Conservation (phyloP, 768 basidiomycete species). For the Psilocybe cyanescens region DNA sequence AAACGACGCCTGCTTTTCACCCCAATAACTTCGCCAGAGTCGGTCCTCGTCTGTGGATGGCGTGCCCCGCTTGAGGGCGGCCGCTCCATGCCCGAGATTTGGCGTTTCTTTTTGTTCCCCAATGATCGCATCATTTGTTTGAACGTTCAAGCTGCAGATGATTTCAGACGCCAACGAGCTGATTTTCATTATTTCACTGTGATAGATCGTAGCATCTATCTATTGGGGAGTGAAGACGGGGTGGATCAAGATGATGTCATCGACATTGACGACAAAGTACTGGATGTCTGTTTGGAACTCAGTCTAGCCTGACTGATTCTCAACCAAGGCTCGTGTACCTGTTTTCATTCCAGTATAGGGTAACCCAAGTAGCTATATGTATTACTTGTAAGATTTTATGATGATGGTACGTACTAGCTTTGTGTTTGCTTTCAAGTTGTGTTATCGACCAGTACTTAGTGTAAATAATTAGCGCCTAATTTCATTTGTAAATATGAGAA, state of each 20-base stretch:
- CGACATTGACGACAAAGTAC: not conserved
- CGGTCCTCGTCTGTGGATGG: not conserved
- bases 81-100: not conserved
- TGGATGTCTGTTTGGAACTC: not conserved
- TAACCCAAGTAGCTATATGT: too few relatives aligned
- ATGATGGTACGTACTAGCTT: too few relatives aligned
- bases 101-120: not conserved
- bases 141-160: not conserved
- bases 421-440: too few relatives aligned
- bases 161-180: not conserved
- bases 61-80: not conserved
- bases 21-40: not conserved
- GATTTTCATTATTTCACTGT: not conserved
- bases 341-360: too few relatives aligned
- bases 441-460: too few relatives aligned
- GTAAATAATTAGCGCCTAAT: too few relatives aligned
- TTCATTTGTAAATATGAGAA: too few relatives aligned
- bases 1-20: not conserved
- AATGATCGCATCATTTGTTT: not conserved
- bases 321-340: not conserved
- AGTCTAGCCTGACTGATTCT: not conserved
- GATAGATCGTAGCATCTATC: not conserved
- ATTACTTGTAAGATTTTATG: too few relatives aligned
- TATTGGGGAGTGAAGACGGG: not conserved
- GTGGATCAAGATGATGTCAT: not conserved